Percentiles rank a stretch among this genome's conserved stretches.
These are phyloP conservation scores for Candida namnaoensis DNA, from an alignment of 805 yeast genomes.

Conservation along the genomic window DNA sequence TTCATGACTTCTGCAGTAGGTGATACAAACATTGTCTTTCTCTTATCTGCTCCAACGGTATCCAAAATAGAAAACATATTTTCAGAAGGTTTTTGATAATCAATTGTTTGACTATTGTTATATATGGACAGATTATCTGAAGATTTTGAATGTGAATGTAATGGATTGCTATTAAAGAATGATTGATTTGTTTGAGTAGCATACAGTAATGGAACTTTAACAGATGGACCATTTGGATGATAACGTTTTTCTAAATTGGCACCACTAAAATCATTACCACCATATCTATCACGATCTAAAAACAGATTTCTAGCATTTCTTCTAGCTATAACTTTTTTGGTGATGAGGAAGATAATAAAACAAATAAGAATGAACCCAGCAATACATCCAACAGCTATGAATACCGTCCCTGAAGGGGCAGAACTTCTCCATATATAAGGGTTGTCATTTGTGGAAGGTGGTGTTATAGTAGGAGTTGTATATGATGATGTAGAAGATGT, in stretches of 20 bases:
- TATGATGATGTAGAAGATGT: conserved; percentile 11
- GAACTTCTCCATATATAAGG: conserved; percentile 50
- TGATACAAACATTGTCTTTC: conserved; percentile 51
- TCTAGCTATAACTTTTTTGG: conserved; percentile 39
- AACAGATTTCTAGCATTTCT: conserved; percentile 37
- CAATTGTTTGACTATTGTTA: not conserved
- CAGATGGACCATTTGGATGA: conserved; percentile 2
- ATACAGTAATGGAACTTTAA: conserved; percentile 12
- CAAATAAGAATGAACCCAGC: conserved; percentile 50
- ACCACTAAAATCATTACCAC: conserved; percentile 7
- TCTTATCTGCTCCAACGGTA: conserved; percentile 16
- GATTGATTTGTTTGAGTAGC: not conserved
- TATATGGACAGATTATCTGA: no score
- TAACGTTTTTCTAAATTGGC: conserved; percentile 11
- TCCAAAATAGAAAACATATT: conserved; percentile 13
- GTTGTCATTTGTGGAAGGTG: conserved; percentile 51
- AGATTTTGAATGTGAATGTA: no score
- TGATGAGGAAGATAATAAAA: conserved; percentile 42
- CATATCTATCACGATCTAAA: conserved; percentile 7
- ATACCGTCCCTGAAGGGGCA: conserved; percentile 70
- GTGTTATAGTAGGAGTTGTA: conserved; percentile 25
- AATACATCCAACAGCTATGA: conserved; percentile 70
- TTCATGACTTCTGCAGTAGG: conserved; percentile 73
- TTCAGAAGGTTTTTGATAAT: conserved; percentile 3
- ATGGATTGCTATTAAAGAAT: not conserved